Evolutionary conservation across 2,329 filamentous ascomycete species (phyloP), one percentile per base, ranked within the genome.

Genomic region (Ilyonectria sp.): DNA sequence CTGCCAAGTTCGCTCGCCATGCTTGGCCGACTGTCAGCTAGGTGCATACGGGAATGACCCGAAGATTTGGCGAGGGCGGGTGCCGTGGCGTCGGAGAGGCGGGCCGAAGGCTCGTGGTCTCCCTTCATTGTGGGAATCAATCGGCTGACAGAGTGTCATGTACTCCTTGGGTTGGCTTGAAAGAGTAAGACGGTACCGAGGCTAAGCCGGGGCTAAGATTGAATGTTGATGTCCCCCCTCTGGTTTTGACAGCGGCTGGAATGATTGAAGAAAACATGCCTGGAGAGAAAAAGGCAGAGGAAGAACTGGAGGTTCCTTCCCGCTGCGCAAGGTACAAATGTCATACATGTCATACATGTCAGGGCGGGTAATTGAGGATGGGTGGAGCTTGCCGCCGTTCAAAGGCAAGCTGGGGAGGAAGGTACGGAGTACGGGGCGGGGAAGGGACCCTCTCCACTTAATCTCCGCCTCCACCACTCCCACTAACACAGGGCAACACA

Each of bases 61-160:
- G 74, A 76, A 71, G 74, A 76, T 76, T 65, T 76, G 70, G 74
- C 74, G 72, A 63, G 61, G 65, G 59, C 74, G 74, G 72, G 70
- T 76, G 71, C 65, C 66, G 74, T 70, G 67, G 68, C 76, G 68
- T 71, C 78, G 79, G 79, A 77, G 69, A 79, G 75, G 74, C 79
- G 79, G 79, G 76, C 79, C 79, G 79, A 75, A 74, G 75, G 72
- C 69, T 74, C 69, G 70, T 52, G 63, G 67, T 60, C 69, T 70
- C 63, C 70, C 65, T n/a, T 47, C 33, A 62, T 68, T 67, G 60
- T 66, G 68, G 67, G 64, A 69, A 73, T 73, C 69, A 67, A 74
- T 74, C 69, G 70, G 72, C 72, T 75, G 69, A 75, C 73, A 61
- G 66, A 8, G 46, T n/a, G 40, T n/a, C 40, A 43, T 43, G 40